Percentiles rank a stretch among this genome's conserved stretches.
These are phyloP conservation scores for Neonectria faginata DNA, from an alignment of 2,329 filamentous ascomycete genomes.

Conservation along the genomic window DNA sequence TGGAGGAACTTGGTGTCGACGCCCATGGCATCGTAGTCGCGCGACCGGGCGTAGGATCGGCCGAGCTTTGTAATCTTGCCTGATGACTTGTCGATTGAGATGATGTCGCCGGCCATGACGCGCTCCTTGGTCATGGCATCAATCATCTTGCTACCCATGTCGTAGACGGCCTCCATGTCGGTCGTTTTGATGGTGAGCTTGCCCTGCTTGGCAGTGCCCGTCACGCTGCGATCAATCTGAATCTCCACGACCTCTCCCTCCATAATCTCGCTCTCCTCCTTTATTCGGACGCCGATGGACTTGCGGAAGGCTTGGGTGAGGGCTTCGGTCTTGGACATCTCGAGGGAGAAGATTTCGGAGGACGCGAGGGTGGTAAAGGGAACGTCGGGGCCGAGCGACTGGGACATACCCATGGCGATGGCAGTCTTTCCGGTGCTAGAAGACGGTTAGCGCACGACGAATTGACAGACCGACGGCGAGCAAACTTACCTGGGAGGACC, in stretches of 20 bases:
- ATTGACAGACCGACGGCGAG: background rate
- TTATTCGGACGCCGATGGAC: constrained; percentile 97
- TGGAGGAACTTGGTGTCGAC: constrained; percentile 98
- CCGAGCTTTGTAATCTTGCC: constrained; percentile 98
- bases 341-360: constrained; percentile 97
- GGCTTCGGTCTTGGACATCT: constrained; percentile 99
- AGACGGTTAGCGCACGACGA: constrained; percentile 34
- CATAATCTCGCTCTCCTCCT: constrained; percentile 99
- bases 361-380: constrained; percentile 96
- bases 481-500: constrained; percentile 80
- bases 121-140: constrained; percentile 99
- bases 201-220: constrained; percentile 96
- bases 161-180: constrained; percentile 99
- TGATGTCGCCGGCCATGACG: constrained; percentile 97
- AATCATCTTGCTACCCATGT: constrained; percentile 99
- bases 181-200: constrained; percentile 99
- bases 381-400: constrained; percentile 92
- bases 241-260: constrained; percentile 99
- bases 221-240: constrained; percentile 96
- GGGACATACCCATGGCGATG: constrained; percentile 98
- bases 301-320: constrained; percentile 99
- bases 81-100: constrained; percentile 98
- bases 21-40: constrained; percentile 99
- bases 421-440: constrained; percentile 94
- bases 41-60: constrained; percentile 90